Conservation (phyloP, 1,139 yeast genomes). For the Yamadazyma jaroonii region DNA sequence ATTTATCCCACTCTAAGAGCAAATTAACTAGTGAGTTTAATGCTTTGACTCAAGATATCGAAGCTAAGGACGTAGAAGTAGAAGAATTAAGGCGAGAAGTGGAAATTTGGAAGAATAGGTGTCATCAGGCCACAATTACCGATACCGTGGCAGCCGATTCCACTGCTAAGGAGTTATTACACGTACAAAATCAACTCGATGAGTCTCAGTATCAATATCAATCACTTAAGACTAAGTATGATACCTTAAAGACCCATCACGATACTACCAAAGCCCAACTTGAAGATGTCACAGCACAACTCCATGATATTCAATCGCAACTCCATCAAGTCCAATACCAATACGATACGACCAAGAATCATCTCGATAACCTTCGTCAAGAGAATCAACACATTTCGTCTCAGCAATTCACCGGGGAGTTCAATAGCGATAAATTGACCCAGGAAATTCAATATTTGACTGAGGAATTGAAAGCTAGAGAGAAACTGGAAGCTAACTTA, state of each 20-base stretch:
- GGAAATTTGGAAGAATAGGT: slow-evolving; percentile 8
- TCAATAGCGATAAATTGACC: slow-evolving; percentile 11
- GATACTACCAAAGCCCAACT: slow-evolving; percentile 10
- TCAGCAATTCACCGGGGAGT: slow-evolving; percentile 5
- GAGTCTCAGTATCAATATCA: no score
- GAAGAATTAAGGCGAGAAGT: slow-evolving; percentile 7
- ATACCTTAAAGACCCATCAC: slow-evolving; percentile 5
- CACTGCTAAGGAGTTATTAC: no score
- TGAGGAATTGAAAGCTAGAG: slow-evolving; percentile 22
- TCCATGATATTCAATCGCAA: slow-evolving; percentile 5
- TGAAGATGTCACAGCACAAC: not conserved
- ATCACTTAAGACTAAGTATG: no score
- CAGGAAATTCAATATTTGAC: slow-evolving; percentile 14
- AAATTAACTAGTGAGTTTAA: slow-evolving; percentile 4
- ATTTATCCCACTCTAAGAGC: not conserved
- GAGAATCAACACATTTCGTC: slow-evolving; percentile 9
- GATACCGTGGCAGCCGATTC: no score
- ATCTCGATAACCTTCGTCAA: slow-evolving; percentile 9
- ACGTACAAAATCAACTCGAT: no score
- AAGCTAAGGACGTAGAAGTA: slow-evolving; percentile 7
- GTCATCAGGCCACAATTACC: no score
- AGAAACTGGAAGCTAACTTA: slow-evolving; percentile 19
- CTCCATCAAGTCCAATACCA: slow-evolving; percentile 10
- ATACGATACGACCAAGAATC: slow-evolving; percentile 6
- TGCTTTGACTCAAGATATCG: slow-evolving; percentile 7